Evolutionary conservation across 2,329 filamentous ascomycete species (phyloP).

Genomic region (Penicillium sp.): DNA sequence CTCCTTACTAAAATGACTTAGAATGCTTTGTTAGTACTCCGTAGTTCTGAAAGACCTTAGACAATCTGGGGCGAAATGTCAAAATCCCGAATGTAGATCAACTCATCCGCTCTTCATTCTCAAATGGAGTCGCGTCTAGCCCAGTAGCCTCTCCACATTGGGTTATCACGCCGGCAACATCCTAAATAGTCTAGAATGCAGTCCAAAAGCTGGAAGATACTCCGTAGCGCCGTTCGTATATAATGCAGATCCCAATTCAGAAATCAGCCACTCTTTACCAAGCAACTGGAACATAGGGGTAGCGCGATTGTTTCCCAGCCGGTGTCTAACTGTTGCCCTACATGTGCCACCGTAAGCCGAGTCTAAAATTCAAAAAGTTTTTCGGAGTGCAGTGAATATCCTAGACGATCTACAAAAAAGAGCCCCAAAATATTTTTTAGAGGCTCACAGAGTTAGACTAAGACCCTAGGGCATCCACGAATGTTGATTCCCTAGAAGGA

Average conservation of each 20-base stretch:
- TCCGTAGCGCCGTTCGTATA: slow-evolving; percentile 7
- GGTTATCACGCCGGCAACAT: background rate
- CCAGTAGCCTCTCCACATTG: background rate
- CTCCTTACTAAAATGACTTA: background rate
- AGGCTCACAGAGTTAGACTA: background rate
- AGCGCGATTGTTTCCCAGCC: background rate
- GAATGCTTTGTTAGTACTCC: background rate
- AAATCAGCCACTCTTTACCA: background rate
- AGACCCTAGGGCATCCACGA: background rate
- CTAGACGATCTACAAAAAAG: background rate
- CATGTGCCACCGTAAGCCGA: background rate
- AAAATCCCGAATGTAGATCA: slow-evolving; percentile 20
- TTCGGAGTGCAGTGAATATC: background rate
- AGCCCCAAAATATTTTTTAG: background rate
- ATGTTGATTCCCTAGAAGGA: background rate
- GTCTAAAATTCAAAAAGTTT: background rate
- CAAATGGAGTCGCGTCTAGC: background rate
- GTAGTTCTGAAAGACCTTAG: background rate
- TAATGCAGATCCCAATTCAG: slow-evolving; percentile 20
- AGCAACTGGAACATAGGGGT: background rate
- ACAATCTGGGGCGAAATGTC: slow-evolving; percentile 15
- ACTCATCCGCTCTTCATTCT: background rate
- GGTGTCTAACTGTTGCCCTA: background rate
- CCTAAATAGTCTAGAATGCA: background rate
- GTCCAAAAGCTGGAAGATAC: background rate